phyloP scores from a whole-genome alignment of 2,329 filamentous ascomycete species.

The Trichoderma sp. region DNA sequence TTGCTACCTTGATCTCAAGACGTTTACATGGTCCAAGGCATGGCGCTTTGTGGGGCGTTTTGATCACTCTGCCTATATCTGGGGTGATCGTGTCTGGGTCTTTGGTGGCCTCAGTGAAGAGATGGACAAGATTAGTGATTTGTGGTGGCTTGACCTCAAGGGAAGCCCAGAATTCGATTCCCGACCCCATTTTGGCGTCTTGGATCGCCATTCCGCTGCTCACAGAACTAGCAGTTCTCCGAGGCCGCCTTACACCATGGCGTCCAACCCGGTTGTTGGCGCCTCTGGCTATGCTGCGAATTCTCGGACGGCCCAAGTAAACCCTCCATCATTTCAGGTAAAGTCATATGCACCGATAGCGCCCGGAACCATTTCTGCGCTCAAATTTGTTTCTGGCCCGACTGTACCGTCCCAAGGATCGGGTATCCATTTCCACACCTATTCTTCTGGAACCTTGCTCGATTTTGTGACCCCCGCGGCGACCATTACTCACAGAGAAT shows the following conservation, averaged over 20 bases:
- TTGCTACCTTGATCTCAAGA: conserved; percentile 94
- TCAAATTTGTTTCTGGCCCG: conserved; percentile 79
- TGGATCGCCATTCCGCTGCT: conserved; percentile 45
- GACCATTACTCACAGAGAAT: conserved; percentile 81
- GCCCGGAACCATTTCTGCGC: conserved; percentile 81
- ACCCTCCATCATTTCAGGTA: conserved; percentile 62
- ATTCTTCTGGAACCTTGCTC: conserved; percentile 85
- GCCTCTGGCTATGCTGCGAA: conserved; percentile 65
- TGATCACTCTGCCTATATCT: conserved; percentile 93
- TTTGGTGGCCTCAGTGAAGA: conserved; percentile 93
- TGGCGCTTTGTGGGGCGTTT: conserved; percentile 96
- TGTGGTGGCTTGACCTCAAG: conserved; percentile 97
- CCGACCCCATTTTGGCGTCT: conserved; percentile 54
- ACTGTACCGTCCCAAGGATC: conserved; percentile 85
- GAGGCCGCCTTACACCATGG: conserved; percentile 50
- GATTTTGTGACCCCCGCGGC: conserved; percentile 93
- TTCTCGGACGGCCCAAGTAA: conserved; percentile 64
- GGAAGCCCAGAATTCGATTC: conserved; percentile 82
- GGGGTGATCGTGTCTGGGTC: conserved; percentile 89
- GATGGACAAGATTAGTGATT: conserved; percentile 93
- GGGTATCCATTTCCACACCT: conserved; percentile 92
- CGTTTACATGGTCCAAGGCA: conserved; percentile 92
- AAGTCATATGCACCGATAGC: conserved; percentile 77
- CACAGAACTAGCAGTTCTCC: conserved; percentile 48
- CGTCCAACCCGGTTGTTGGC: conserved; percentile 51